phyloP scores from a whole-genome alignment of 2,329 filamentous ascomycete species.

The Trichoderma citrinoviride region DNA sequence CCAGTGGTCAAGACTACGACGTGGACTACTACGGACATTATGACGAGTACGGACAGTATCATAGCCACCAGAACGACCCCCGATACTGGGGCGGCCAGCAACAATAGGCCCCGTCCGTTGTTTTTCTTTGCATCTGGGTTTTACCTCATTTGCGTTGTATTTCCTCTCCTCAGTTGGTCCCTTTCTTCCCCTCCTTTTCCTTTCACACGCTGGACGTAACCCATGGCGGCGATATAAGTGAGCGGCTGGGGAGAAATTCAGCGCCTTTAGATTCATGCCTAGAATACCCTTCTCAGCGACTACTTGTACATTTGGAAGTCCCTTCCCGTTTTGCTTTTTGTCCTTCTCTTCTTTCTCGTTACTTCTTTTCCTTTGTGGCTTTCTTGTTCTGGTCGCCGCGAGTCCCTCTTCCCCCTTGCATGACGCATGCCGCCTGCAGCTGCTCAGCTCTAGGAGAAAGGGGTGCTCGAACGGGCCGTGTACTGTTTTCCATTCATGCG shows the following conservation, averaged over 20 bases:
- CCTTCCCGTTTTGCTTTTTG: background rate
- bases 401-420: background rate
- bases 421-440: background rate
- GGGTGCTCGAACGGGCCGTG: background rate
- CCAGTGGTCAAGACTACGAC: constrained; percentile 2
- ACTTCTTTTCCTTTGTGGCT: background rate
- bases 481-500: background rate
- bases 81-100: constrained; percentile 24
- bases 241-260: background rate
- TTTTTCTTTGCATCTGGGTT: background rate
- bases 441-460: background rate
- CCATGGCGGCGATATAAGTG: constrained; percentile 5
- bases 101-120: background rate
- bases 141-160: background rate
- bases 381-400: no score
- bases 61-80: constrained; percentile 23
- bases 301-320: background rate
- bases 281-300: constrained; percentile 7
- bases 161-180: background rate
- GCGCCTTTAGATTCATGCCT: background rate
- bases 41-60: constrained; percentile 19
- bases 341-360: background rate
- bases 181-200: background rate
- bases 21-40: constrained; percentile 27
- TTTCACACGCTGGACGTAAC: background rate